Base-by-base conservation (phyloP, 2,329 filamentous ascomycete species). In the Coniochaeta prunicola region DNA sequence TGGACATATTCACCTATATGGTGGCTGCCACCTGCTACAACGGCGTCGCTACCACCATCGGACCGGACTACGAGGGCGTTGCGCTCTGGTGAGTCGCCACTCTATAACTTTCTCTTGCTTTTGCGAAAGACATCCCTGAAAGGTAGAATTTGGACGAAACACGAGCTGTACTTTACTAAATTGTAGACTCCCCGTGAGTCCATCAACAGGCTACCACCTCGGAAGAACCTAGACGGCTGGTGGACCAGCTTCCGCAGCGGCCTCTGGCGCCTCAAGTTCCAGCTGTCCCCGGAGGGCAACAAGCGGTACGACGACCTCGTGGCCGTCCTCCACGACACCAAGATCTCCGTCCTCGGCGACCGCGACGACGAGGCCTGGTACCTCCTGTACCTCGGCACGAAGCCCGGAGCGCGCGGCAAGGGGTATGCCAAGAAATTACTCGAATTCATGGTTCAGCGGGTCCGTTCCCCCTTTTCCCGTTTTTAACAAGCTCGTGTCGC, bases 381-480 rank as follows among this genome's bases (percentile, higher is more conserved):
- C 71, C 84, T 96, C 58, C 89, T 92, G 54, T 94, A 93, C 72
- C 79, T 96, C 61, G 91, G 90, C 62, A 92, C 89, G 56, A 88
- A 86, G 71, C 85, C 88, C 34, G 79, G 78, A 61, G 84, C 86
- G 4, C 83, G 88, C 61, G 84, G 89, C 54, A 86, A 86, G 65
- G 90, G 91, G 12, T 90, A 90, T 71, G 89, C 85, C 17, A 80
- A 80, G 64, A 87, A 84, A 74, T 78, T 92, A 62, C 84, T 94
- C 63, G 80, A 86, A 70, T 79, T 90, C 69, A 86, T 91, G 74
- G 85, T 87, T 57, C 74, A 73, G 50, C 79, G 80, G 77, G 86
- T 87, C 73, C 62, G 77, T 74, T 21, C 28, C 40, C 28, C n/a
- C n/a, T n/a, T 55, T 17, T 34, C 30, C 40, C 40, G 38, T 36